Percentiles rank a stretch among this genome's conserved stretches.
Evolutionary conservation across 768 basidiomycete genomes (phyloP).

Genomic region (Clitopilus passeckerianus): DNA sequence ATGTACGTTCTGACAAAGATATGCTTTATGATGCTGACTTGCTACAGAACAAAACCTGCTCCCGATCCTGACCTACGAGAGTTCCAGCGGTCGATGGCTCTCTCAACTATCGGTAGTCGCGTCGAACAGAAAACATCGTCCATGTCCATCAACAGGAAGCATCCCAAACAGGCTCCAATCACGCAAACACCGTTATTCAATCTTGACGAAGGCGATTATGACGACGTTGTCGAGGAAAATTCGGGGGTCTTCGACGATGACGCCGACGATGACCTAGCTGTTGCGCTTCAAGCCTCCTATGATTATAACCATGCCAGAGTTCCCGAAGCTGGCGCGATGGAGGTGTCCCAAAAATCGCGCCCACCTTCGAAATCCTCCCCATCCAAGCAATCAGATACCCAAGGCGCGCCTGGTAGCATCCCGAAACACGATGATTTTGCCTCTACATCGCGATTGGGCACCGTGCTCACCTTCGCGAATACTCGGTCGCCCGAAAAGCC

Average conservation of each 20-base stretch:
- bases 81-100: slow-evolving; percentile 55
- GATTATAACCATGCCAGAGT: slow-evolving; percentile 21
- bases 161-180: slow-evolving; percentile 17
- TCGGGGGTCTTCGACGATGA: slow-evolving; percentile 39
- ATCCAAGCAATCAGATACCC: background rate
- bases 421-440: slow-evolving; percentile 15
- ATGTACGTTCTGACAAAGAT: slow-evolving; percentile 44
- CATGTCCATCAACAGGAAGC: slow-evolving; percentile 21
- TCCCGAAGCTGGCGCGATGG: background rate
- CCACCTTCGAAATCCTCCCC: background rate
- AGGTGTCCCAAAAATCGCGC: slow-evolving; percentile 8
- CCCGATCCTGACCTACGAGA: slow-evolving; percentile 62
- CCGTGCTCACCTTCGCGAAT: slow-evolving; percentile 63
- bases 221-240: slow-evolving; percentile 4
- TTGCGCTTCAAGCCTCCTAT: slow-evolving; percentile 62
- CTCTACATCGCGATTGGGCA: slow-evolving; percentile 50
- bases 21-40: background rate
- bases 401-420: background rate
- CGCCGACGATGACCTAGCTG: slow-evolving; percentile 26
- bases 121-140: slow-evolving; percentile 35
- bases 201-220: background rate
- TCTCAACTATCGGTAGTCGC: slow-evolving; percentile 44
- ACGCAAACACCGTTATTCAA: background rate
- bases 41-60: slow-evolving; percentile 9
- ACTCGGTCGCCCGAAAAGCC: slow-evolving; percentile 32